Evolutionary conservation across 2,329 filamentous ascomycete species (phyloP).

Genomic region (Helicocarpus griseus): DNA sequence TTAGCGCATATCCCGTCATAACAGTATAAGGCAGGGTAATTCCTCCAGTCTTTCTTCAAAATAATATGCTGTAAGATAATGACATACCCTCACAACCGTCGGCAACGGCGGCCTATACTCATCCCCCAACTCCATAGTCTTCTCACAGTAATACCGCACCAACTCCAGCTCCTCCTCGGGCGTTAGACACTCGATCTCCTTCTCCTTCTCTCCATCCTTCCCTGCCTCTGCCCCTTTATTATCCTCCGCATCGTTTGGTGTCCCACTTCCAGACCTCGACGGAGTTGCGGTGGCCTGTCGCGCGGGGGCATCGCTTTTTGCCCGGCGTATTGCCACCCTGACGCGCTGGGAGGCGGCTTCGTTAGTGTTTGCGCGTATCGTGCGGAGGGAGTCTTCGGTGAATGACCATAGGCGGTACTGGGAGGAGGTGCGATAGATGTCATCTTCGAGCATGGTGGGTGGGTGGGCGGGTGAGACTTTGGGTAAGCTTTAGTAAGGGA

Average conservation of each 20-base stretch:
- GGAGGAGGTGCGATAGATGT: slow-evolving; percentile 77
- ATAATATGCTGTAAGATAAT: slow-evolving; percentile 5
- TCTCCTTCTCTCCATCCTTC: slow-evolving; percentile 19
- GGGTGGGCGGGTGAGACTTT: background rate
- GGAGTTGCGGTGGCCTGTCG: slow-evolving; percentile 19
- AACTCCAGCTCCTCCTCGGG: slow-evolving; percentile 74
- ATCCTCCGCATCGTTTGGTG: slow-evolving; percentile 23
- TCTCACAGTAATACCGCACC: slow-evolving; percentile 66
- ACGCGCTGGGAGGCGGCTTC: slow-evolving; percentile 62
- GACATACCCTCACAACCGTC: slow-evolving; percentile 49
- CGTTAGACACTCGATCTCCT: slow-evolving; percentile 66
- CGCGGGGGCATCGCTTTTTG: slow-evolving; percentile 22
- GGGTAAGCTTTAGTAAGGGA: background rate
- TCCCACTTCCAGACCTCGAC: slow-evolving; percentile 19
- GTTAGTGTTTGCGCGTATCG: slow-evolving; percentile 71
- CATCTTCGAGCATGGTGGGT: slow-evolving; percentile 68
- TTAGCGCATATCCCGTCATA: background rate
- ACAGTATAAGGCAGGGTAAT: too few species aligned
- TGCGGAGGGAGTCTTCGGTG: slow-evolving; percentile 59
- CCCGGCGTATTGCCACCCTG: slow-evolving; percentile 45
- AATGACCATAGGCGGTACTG: slow-evolving; percentile 94
- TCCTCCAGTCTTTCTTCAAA: background rate
- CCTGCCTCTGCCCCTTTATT: background rate
- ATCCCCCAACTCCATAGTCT: slow-evolving; percentile 48
- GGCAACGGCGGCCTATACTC: slow-evolving; percentile 49